Evolutionary conservation across 306 rosid species (phyloP).

Genomic region (Fragaria iinumae): DNA sequence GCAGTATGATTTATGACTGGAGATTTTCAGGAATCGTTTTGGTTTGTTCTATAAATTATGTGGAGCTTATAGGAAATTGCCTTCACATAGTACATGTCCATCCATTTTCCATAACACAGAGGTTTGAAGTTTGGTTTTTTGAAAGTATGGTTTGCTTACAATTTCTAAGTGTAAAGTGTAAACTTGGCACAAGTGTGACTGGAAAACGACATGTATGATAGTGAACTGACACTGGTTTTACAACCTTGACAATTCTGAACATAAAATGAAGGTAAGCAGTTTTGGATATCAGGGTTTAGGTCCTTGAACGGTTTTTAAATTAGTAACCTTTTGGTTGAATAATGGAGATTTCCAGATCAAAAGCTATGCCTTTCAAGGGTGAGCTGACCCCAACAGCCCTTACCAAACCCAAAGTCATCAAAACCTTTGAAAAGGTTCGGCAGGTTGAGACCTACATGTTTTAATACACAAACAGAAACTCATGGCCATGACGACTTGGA

Average conservation of each 20-base stretch:
- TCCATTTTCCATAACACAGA: neutral
- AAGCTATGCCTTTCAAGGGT: neutral
- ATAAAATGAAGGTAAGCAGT: neutral
- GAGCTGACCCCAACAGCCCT: conserved; percentile 15
- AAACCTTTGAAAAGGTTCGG: conserved; percentile 8
- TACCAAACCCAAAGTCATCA: neutral
- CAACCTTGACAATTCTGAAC: neutral
- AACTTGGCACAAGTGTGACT: too few relatives aligned
- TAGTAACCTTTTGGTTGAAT: neutral
- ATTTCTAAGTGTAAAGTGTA: neutral
- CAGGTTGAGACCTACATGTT: conserved; percentile 14
- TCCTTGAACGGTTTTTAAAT: neutral
- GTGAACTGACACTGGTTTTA: neutral
- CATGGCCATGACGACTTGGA: conserved; percentile 7
- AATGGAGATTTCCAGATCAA: conserved; percentile 4
- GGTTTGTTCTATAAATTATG: neutral
- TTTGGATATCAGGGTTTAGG: neutral
- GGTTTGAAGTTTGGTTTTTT: neutral
- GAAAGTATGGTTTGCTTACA: neutral
- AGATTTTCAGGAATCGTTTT: neutral
- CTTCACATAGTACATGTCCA: conserved; percentile 2
- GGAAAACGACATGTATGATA: neutral
- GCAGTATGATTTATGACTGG: neutral
- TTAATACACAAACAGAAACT: conserved; percentile 2
- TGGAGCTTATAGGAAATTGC: neutral